phyloP scores from a whole-genome alignment of 345 rosid genomes.

The Hibiscus trionum region DNA sequence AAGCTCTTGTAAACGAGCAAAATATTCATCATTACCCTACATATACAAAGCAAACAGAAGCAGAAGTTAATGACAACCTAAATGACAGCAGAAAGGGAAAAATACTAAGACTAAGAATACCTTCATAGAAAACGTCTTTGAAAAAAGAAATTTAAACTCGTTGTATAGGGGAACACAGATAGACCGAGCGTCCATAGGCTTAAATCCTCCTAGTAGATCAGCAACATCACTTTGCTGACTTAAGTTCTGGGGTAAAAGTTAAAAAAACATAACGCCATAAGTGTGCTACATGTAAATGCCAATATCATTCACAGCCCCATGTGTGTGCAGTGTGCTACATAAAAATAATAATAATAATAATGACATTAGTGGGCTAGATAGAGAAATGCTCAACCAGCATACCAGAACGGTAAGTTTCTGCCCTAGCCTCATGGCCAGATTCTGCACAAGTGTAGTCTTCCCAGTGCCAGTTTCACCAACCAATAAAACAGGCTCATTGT shows the following conservation, averaged over 20 bases:
- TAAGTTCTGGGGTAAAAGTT: constrained; percentile 48
- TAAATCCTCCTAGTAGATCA: constrained; percentile 92
- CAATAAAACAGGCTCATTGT: constrained; percentile 87
- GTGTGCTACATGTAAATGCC: constrained; percentile 3
- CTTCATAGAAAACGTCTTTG: constrained; percentile 40
- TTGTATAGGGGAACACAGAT: constrained; percentile 62
- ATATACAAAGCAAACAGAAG: constrained; percentile 19
- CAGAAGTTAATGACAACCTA: constrained; percentile 15
- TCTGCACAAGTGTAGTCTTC: constrained; percentile 94
- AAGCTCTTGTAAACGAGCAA: constrained; percentile 36
- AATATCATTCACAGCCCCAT: neutral
- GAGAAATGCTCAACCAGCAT: constrained; percentile 12
- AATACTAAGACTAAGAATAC: constrained; percentile 25
- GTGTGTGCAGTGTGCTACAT: neutral
- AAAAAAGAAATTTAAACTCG: constrained; percentile 57
- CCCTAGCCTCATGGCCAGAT: constrained; percentile 67
- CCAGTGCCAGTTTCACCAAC: constrained; percentile 99
- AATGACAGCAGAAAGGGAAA: neutral
- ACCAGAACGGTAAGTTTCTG: constrained; percentile 92
- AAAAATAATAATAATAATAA: no score
- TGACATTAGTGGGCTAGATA: neutral
- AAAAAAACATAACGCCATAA: constrained; percentile 4
- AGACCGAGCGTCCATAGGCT: constrained; percentile 70
- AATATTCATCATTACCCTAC: constrained; percentile 40
- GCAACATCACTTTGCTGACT: constrained; percentile 97